Percentiles rank a stretch among this genome's conserved stretches.
phyloP scores from a whole-genome alignment of 257 asterid species.

The Nicotiana tomentosiformis region DNA sequence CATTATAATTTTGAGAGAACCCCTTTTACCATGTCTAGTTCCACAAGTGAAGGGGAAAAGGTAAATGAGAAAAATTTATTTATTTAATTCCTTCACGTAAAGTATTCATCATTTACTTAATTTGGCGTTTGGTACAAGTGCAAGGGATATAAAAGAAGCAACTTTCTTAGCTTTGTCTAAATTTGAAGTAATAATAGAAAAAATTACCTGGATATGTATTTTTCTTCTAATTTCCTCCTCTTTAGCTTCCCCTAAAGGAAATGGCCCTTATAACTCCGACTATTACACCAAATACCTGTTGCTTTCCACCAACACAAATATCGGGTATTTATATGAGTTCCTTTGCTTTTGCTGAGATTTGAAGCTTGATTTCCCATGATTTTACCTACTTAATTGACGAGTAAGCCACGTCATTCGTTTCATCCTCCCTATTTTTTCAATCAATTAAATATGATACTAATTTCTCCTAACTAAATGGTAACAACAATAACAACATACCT shows the following conservation, averaged over 20 bases:
- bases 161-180: background rate
- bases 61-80: background rate
- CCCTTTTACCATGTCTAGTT: background rate
- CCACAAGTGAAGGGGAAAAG: background rate
- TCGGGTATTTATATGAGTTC: too few relatives aligned
- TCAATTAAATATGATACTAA: background rate
- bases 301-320: too few relatives aligned
- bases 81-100: background rate
- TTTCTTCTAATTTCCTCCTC: background rate
- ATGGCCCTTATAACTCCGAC: background rate
- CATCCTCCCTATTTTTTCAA: background rate
- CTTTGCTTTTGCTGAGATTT: too few relatives aligned
- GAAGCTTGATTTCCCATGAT: too few relatives aligned
- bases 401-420: too few relatives aligned
- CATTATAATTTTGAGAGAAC: background rate
- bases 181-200: background rate
- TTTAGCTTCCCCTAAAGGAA: background rate
- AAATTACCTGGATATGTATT: too few relatives aligned
- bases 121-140: background rate
- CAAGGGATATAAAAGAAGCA: background rate
- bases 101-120: background rate
- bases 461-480: background rate
- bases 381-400: too few relatives aligned
- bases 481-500: too few relatives aligned
- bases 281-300: too few relatives aligned